Evolutionary conservation across 164 flowering plant species (phyloP), one percentile per base, ranked within the genome.

Genomic region (Macadamia tetraphylla): DNA sequence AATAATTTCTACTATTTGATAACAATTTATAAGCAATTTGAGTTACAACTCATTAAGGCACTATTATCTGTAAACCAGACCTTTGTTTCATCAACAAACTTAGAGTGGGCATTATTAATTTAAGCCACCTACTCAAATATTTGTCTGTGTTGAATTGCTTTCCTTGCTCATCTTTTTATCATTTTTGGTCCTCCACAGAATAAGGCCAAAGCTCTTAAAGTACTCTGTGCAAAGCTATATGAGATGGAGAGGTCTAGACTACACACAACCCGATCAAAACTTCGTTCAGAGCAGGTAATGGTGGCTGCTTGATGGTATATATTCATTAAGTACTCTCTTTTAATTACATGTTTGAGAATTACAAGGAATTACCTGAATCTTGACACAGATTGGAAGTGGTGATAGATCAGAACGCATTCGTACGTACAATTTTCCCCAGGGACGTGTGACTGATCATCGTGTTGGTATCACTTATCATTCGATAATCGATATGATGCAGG

Each of bases 391-490:
- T 71, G 97, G 99, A n/a, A 92, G 97, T 71, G 98, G 98, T 55
- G 99, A 94, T 76, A 86, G 98, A 78, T 94, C 97, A 29, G 99
- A 89, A 64, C 91, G 99, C 60, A 94, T 92, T 29, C 91, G 97
- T 12, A 94, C 99, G 1, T 92, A 90, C 77, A 94, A 94, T 74
- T 94, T 92, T 74, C 98, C 98, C 58, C 99, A 92, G 75, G 98
- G 99, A 29, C 94, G 98, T 53, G 99, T 94, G 52, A 94, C 99
- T 35, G 99, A 94, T 82, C 99, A 94, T 61, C 90, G 98, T 58
- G 86, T 90, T 52, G 89, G 96, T 58, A 84, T 94, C 70, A 94
- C 98, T 23, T 80, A 82, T 75, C 96, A 94, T 73, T 84, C 92
- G 6, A 73, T 94, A 70, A 73, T 76, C 59, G 91, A 85, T 70